Percentiles rank a stretch among this genome's conserved stretches.
Conservation (phyloP, 169 alveolate genomes). For the Toxoplasma gondii region DNA sequence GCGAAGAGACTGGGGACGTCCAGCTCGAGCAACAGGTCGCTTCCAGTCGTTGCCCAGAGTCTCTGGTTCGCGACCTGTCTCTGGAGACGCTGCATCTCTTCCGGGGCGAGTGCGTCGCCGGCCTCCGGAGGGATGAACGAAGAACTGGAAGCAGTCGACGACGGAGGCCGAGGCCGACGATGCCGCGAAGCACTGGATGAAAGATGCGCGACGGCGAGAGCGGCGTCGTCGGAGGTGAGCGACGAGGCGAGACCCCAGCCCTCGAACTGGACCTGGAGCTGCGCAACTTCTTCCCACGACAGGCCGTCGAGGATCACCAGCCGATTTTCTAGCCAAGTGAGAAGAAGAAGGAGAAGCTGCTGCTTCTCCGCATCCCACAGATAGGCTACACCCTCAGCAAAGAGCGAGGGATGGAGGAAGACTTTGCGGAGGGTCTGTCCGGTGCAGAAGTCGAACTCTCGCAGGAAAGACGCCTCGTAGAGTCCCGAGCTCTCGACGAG, state of each 20-base stretch:
- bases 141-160: not conserved
- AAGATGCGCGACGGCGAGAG: not conserved
- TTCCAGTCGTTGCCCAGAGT: slow-evolving; percentile 34
- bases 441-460: slow-evolving; percentile 34
- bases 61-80: not conserved
- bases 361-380: not conserved
- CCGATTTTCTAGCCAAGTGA: slow-evolving; percentile 11
- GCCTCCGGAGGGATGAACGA: not conserved
- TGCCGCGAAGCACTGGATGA: not conserved
- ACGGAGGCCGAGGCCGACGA: no score
- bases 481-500: slow-evolving; percentile 23
- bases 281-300: not conserved
- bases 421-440: slow-evolving; percentile 3
- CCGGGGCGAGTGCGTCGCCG: not conserved
- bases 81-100: not conserved
- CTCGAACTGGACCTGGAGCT: not conserved
- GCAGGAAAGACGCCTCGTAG: not conserved
- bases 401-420: slow-evolving; percentile 17
- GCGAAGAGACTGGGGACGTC: slow-evolving; percentile 16
- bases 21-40: slow-evolving; percentile 12
- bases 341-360: not conserved
- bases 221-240: not conserved
- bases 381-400: slow-evolving; percentile 11
- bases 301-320: not conserved
- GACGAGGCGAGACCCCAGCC: slow-evolving; percentile 45